These are phyloP conservation scores for Botrytis hyacinthi DNA, from an alignment of 2,329 filamentous ascomycete genomes.

Conservation along the genomic window DNA sequence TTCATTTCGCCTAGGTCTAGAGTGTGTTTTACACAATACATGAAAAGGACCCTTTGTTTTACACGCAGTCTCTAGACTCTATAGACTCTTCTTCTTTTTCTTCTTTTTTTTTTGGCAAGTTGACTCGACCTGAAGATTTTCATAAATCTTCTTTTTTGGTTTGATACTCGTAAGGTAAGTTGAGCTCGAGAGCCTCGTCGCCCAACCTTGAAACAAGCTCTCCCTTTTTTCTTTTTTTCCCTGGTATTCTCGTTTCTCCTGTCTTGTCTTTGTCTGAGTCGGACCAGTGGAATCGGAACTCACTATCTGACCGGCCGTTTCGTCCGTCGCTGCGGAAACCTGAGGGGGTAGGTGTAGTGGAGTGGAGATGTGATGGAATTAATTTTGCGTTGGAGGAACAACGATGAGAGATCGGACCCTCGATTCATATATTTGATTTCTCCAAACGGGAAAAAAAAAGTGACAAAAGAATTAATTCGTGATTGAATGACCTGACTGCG, in stretches of 20 bases:
- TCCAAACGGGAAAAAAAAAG: background rate
- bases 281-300: background rate
- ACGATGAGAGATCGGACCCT: background rate
- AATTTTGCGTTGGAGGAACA: constrained; percentile 17
- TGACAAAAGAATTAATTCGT: background rate
- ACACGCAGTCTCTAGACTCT: background rate
- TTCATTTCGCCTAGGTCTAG: background rate
- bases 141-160: background rate
- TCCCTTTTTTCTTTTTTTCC: background rate
- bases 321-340: constrained; percentile 15
- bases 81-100: background rate
- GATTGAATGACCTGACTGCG: background rate
- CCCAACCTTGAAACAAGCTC: background rate
- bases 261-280: background rate
- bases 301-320: background rate
- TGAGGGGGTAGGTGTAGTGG: background rate
- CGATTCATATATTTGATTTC: background rate
- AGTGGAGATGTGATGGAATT: background rate
- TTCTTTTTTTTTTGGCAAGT: background rate
- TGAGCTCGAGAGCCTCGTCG: background rate
- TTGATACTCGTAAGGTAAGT: background rate
- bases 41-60: background rate
- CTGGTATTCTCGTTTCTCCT: background rate
- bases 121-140: background rate
- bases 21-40: background rate